Base-by-base conservation (phyloP, 208 protist genomes). In the Perkinsela sp. region DNA sequence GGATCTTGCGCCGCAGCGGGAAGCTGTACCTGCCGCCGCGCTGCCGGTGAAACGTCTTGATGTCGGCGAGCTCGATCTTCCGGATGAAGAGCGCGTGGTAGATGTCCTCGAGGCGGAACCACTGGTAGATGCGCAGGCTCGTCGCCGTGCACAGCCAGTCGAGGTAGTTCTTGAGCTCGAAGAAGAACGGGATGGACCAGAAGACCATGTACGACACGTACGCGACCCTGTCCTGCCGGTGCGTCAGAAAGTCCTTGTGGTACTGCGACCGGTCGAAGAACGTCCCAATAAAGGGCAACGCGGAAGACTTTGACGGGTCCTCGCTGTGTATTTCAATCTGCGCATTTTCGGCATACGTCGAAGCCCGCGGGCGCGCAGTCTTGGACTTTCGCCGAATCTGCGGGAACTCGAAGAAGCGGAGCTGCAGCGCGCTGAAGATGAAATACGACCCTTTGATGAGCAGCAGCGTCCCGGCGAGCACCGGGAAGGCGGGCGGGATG, bases 21-120 rank as follows among this genome's bases (percentile, higher is more conserved):
- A 85, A 48, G 30, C 70, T 2, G n/a, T 57, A 57, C 22, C 22
- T 57, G 40, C 22, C 40, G 6, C 22, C 22, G 6, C 40, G 40
- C 22, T n/a, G 6, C 40, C 40, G 13, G 22, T n/a, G 40, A 22
- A 57, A 57, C 6, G 13, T 6, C 40, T 74, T 31, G 1, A 16
- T 67, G 68, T 87, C 80, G 66, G 71, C 74, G 69, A 87, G 82
- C 68, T 85, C 80, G 0, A 87, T 77, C 67, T 76, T 82, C n/a
- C 82, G 78, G 31, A 71, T 66, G 71, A 82, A 85, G 30, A 87
- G 69, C 22, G 32, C 75, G 73, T 83, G 72, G 71, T 83, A 78
- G 28, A 85, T 72, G 72, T 87, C 85, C 72, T 90, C 85, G 6
- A 90, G 70, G 1, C 85, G 77, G 75, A 85, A 76, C 81, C 83